Evolutionary conservation across 208 protist species (phyloP).

Genomic region (Wallacemonas sp.): DNA sequence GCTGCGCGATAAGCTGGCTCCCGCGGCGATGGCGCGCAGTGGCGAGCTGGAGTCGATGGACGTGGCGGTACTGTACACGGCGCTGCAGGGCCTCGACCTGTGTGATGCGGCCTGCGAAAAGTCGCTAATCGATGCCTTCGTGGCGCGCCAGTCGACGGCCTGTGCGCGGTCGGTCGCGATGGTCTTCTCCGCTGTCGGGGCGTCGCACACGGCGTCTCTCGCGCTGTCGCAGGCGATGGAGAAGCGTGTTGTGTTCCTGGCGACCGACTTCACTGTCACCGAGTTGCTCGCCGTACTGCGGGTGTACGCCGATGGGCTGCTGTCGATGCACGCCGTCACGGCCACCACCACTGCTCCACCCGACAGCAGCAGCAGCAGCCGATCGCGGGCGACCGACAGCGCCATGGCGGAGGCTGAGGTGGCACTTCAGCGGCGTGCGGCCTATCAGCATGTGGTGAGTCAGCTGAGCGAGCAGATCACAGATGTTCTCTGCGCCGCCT

Average conservation of each 20-base stretch:
- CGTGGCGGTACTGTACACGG: conserved; percentile 69
- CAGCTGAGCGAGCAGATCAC: conserved; percentile 65
- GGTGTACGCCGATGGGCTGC: conserved; percentile 59
- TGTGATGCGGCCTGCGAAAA: conserved; percentile 27
- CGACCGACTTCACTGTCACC: conserved; percentile 72
- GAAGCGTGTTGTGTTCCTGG: conserved; percentile 69
- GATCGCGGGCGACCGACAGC: neutral
- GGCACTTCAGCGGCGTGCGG: conserved; percentile 46
- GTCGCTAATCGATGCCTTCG: conserved; percentile 40
- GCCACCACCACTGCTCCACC: conserved; percentile 8
- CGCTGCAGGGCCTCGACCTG: conserved; percentile 24
- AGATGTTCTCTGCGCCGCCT: conserved; percentile 48
- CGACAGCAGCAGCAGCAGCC: neutral
- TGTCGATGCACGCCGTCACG: conserved; percentile 34
- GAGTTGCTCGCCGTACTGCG: conserved; percentile 78
- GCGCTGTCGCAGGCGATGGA: conserved; percentile 54
- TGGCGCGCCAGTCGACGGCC: conserved; percentile 21
- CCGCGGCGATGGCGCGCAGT: conserved; percentile 22
- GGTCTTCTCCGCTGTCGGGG: conserved; percentile 57
- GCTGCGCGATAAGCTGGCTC: conserved; percentile 25
- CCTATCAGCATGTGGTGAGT: conserved; percentile 44
- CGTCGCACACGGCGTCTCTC: conserved; percentile 23
- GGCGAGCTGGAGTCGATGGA: conserved; percentile 61
- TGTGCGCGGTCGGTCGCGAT: conserved; percentile 75
- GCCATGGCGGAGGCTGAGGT: conserved; percentile 27